A percentile compares a stretch with the other conserved stretches of the same genome.
Evolutionary conservation across 2,329 filamentous ascomycete genomes (phyloP).

Genomic region (Cordyceps farinosa): DNA sequence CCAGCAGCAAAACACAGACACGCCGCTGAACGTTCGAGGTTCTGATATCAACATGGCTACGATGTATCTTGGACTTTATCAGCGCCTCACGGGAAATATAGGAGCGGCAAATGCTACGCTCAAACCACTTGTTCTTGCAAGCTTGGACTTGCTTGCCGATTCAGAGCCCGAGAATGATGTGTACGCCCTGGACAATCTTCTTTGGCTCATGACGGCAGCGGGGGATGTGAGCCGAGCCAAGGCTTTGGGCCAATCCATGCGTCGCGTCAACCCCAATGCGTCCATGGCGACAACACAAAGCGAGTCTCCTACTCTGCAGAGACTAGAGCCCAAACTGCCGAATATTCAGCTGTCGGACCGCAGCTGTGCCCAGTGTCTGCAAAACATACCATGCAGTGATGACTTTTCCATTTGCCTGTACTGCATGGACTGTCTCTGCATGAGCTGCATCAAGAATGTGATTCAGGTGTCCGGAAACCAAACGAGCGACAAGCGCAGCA

Average conservation of each 20-base stretch:
- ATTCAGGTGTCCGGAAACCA: slow-evolving; percentile 31
- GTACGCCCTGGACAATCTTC: slow-evolving; percentile 40
- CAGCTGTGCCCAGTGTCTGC: slow-evolving; percentile 38
- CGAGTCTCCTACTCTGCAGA: slow-evolving; percentile 29
- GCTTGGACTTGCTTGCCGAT: slow-evolving; percentile 37
- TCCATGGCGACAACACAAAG: slow-evolving; percentile 25
- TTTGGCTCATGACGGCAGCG: slow-evolving; percentile 37
- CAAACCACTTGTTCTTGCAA: slow-evolving; percentile 34
- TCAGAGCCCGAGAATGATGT: slow-evolving; percentile 41
- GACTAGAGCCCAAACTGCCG: slow-evolving; percentile 35
- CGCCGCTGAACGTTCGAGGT: slow-evolving; percentile 39
- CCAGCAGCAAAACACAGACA: slow-evolving; percentile 36
- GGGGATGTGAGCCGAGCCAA: slow-evolving; percentile 35
- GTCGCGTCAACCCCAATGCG: slow-evolving; percentile 31
- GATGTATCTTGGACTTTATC: slow-evolving; percentile 38
- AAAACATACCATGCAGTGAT: slow-evolving; percentile 30
- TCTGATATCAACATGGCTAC: slow-evolving; percentile 41
- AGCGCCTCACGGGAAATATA: slow-evolving; percentile 30
- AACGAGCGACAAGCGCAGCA: slow-evolving; percentile 27
- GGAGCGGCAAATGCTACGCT: slow-evolving; percentile 30
- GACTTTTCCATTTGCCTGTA: slow-evolving; percentile 35
- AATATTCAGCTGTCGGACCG: slow-evolving; percentile 33
- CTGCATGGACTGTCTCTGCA: slow-evolving; percentile 39
- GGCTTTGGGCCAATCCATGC: slow-evolving; percentile 39
- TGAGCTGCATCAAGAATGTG: slow-evolving; percentile 30